A percentile compares a stretch with the other conserved stretches of the same genome.
Conservation (phyloP, 2,329 filamentous ascomycete genomes). For the Setomelanomma holmii region DNA sequence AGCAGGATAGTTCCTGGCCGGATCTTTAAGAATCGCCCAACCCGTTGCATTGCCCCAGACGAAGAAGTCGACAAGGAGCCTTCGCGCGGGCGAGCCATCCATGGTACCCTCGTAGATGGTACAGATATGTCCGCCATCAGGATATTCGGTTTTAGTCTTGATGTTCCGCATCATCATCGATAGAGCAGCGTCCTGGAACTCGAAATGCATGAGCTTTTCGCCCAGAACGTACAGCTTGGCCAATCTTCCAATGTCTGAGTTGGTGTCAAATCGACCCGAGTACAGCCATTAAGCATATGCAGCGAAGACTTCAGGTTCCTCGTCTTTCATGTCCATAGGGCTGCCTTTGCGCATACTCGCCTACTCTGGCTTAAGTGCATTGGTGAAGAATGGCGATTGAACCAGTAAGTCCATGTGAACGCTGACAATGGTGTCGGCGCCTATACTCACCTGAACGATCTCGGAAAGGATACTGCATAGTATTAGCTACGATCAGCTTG, state of each 20-base stretch:
- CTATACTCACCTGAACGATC: not conserved
- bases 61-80: not conserved
- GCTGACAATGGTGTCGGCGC: not conserved
- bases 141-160: not conserved
- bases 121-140: not conserved
- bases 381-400: not conserved
- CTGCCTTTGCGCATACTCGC: not conserved
- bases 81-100: not conserved
- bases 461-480: not conserved
- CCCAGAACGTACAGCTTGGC: not conserved
- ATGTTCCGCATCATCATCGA: too few relatives aligned
- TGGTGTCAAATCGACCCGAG: not conserved
- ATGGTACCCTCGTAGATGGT: not conserved
- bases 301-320: not conserved
- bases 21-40: too few relatives aligned
- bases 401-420: not conserved
- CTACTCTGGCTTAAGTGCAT: not conserved
- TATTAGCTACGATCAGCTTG: not conserved
- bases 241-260: not conserved
- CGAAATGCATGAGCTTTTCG: not conserved
- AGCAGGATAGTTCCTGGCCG: too few relatives aligned
- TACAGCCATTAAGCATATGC: not conserved
- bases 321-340: not conserved
- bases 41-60: too few relatives aligned
- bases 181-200: not conserved